phyloP scores from a whole-genome alignment of 192 early-diverging fungal species.

The Podila epigama region DNA sequence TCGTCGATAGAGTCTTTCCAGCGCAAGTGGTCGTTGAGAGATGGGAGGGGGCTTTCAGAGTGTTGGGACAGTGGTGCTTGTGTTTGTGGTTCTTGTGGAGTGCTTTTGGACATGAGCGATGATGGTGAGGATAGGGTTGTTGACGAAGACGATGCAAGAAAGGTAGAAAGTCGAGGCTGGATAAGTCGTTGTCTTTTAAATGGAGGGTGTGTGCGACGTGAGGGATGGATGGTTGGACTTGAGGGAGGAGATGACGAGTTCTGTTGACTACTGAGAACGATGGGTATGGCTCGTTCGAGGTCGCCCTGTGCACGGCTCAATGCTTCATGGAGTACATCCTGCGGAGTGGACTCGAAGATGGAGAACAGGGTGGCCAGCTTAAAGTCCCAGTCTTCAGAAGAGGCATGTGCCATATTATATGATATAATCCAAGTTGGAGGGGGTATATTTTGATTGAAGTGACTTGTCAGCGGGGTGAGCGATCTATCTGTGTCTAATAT shows the following conservation, averaged over 20 bases:
- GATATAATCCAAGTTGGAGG: background rate
- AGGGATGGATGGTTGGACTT: background rate
- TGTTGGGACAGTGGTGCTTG: background rate
- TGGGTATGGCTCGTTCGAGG: conserved; percentile 36
- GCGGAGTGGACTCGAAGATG: conserved; percentile 34
- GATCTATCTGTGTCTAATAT: background rate
- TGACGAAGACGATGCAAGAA: conserved; percentile 4
- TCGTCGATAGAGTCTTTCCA: conserved; percentile 25
- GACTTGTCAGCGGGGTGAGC: background rate
- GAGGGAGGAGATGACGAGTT: background rate
- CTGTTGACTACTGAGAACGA: conserved; percentile 4
- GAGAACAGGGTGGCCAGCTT: conserved; percentile 43
- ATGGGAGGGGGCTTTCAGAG: conserved; percentile 10
- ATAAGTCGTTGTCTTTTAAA: conserved; percentile 29
- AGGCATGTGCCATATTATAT: background rate
- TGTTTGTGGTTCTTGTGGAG: background rate
- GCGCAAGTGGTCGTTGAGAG: conserved; percentile 31
- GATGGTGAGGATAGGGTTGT: background rate
- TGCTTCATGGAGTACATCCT: conserved; percentile 9
- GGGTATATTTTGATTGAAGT: background rate
- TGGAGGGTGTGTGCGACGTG: background rate
- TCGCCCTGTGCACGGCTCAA: conserved; percentile 14
- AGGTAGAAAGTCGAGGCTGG: conserved; percentile 29
- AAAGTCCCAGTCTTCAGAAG: conserved; percentile 17
- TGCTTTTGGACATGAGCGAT: background rate